Evolutionary conservation across 805 yeast species (phyloP).

Genomic region (Lipomyces yamanashiensis): DNA sequence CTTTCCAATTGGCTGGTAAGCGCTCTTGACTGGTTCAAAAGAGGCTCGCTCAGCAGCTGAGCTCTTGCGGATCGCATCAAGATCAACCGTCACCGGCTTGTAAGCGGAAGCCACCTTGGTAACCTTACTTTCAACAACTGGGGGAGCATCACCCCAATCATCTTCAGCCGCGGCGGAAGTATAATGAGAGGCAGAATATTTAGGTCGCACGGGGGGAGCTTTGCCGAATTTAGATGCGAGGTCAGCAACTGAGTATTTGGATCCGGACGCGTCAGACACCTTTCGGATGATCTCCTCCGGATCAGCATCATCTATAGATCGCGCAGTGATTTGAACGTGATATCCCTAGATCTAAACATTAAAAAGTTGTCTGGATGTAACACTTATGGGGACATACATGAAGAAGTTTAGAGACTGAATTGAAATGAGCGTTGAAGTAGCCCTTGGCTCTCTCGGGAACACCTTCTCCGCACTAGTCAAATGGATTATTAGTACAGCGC

Average conservation of each 20-base stretch:
- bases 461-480: slow-evolving; percentile 76
- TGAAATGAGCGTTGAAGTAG: slow-evolving; percentile 51
- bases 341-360: slow-evolving; percentile 57
- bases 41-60: slow-evolving; percentile 15
- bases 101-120: slow-evolving; percentile 55
- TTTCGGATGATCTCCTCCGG: slow-evolving; percentile 73
- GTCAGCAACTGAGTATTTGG: slow-evolving; percentile 71
- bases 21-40: slow-evolving; percentile 48
- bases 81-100: slow-evolving; percentile 46
- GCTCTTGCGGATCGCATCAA: slow-evolving; percentile 44
- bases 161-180: slow-evolving; percentile 51
- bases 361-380: too few species aligned
- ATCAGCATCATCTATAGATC: slow-evolving; percentile 88
- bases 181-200: slow-evolving; percentile 42
- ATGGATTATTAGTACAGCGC: not conserved
- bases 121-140: slow-evolving; percentile 41
- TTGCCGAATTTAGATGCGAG: slow-evolving; percentile 31
- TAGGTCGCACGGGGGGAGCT: slow-evolving; percentile 45
- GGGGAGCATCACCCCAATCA: slow-evolving; percentile 69
- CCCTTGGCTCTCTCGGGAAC: slow-evolving; percentile 64
- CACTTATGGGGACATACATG: slow-evolving; percentile 32
- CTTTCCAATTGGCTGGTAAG: slow-evolving; percentile 67
- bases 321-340: slow-evolving; percentile 96
- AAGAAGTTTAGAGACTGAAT: slow-evolving; percentile 48
- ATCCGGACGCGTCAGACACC: slow-evolving; percentile 92